Percentiles rank a stretch among this genome's conserved stretches.
Evolutionary conservation across 164 flowering plant genomes (phyloP).

Genomic region (Liriodendron chinense): DNA sequence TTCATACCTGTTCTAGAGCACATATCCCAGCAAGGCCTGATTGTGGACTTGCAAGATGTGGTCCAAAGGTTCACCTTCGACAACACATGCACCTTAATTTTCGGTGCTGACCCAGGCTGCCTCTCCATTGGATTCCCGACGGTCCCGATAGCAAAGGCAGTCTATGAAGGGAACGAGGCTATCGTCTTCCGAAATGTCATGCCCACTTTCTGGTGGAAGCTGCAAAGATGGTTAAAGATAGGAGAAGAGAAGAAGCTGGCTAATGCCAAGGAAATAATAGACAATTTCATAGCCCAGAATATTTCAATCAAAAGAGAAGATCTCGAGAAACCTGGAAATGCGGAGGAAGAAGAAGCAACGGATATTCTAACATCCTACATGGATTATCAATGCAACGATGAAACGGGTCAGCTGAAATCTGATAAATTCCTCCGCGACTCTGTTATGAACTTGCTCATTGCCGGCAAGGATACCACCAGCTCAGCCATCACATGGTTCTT

Average conservation of each 20-base stretch:
- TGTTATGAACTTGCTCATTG: conserved; percentile 23
- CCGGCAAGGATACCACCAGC: conserved; percentile 36
- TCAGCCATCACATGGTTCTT: conserved; percentile 40
- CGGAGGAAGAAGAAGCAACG: background rate
- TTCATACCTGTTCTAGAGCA: conserved; percentile 26
- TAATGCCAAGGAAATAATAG: background rate
- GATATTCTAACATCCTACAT: conserved; percentile 2
- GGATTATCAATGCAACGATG: background rate
- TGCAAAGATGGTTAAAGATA: conserved; percentile 23
- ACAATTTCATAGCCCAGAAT: background rate
- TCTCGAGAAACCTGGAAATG: background rate
- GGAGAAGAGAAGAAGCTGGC: conserved; percentile 23
- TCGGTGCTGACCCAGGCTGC: conserved; percentile 24
- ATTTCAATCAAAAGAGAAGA: background rate
- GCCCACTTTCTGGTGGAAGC: conserved; percentile 36
- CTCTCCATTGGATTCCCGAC: conserved; percentile 22
- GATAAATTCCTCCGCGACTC: conserved; percentile 28
- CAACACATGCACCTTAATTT: conserved; percentile 21
- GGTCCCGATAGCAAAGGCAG: conserved; percentile 29
- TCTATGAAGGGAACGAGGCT: conserved; percentile 26
- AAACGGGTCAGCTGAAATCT: background rate
- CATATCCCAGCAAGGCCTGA: background rate
- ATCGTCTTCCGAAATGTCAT: conserved; percentile 21
- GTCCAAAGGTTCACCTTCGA: conserved; percentile 37
- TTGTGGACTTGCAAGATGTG: conserved; percentile 38